phyloP scores from a whole-genome alignment of 495 filamentous ascomycete species.

The Lichenothelia convexa region DNA sequence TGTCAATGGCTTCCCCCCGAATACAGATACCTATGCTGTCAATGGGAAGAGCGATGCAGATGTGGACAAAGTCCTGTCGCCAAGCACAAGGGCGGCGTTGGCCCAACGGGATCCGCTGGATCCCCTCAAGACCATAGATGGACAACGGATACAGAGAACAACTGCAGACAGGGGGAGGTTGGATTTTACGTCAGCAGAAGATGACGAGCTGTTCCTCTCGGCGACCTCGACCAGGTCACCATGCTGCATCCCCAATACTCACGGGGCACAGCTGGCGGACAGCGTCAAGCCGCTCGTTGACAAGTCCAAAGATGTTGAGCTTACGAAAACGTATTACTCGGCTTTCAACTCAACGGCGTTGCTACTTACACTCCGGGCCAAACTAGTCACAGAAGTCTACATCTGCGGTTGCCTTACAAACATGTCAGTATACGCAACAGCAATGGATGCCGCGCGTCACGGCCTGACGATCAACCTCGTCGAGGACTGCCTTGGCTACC shows the following conservation, averaged over 20 bases:
- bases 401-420: constrained; percentile 83
- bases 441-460: constrained; percentile 72
- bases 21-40: constrained; percentile 5
- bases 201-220: constrained; percentile 46
- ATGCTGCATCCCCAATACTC: constrained; percentile 40
- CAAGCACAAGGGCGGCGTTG: constrained; percentile 8
- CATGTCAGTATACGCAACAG: constrained; percentile 79
- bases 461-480: constrained; percentile 72
- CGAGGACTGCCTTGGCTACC: constrained; percentile 79
- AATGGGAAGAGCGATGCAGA: background rate
- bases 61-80: background rate
- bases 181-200: no score
- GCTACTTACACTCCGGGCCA: constrained; percentile 49
- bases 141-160: no score
- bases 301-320: constrained; percentile 35
- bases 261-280: constrained; percentile 50
- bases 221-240: constrained; percentile 22
- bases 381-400: constrained; percentile 78
- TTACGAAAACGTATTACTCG: constrained; percentile 75
- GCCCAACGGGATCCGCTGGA: no score
- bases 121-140: constrained; percentile 12
- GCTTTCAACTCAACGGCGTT: constrained; percentile 61
- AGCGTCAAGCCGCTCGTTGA: constrained; percentile 31
- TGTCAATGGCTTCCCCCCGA: constrained; percentile 8
- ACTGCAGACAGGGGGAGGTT: no score